phyloP scores from a whole-genome alignment of 1,284 basidiomycete genomes.

The Amylostereum chailletii region DNA sequence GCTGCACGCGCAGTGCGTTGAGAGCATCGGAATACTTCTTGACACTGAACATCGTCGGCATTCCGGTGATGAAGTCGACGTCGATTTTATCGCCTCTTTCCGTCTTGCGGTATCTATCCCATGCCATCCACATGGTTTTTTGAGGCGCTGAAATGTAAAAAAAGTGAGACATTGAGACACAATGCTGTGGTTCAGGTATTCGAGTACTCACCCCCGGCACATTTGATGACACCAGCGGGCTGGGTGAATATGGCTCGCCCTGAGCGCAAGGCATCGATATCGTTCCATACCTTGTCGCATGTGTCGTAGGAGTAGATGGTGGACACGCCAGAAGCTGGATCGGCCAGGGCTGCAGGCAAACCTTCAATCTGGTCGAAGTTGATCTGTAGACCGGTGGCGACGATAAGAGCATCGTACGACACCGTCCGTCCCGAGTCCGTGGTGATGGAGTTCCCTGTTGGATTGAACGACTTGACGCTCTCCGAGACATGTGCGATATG shows the following conservation, averaged over 20 bases:
- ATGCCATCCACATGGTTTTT: constrained; percentile 95
- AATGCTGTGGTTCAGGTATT: neutral
- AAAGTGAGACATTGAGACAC: neutral
- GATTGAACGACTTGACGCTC: constrained; percentile 71
- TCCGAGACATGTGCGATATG: constrained; percentile 72
- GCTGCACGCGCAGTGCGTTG: constrained; percentile 68
- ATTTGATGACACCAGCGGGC: constrained; percentile 91
- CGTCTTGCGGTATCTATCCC: constrained; percentile 64
- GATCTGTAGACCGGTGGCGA: constrained; percentile 84
- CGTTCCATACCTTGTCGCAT: constrained; percentile 81
- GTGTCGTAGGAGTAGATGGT: constrained; percentile 91
- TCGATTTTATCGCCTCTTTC: constrained; percentile 52
- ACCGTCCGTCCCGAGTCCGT: constrained; percentile 65
- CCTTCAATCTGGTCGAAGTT: constrained; percentile 80
- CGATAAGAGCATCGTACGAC: constrained; percentile 82
- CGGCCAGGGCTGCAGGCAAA: constrained; percentile 68
- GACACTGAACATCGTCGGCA: constrained; percentile 88
- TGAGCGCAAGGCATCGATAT: constrained; percentile 66
- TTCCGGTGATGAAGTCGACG: constrained; percentile 86
- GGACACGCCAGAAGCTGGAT: constrained; percentile 77
- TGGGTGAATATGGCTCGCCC: constrained; percentile 95
- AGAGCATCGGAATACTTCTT: constrained; percentile 89
- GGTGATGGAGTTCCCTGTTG: constrained; percentile 66
- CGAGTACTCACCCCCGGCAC: constrained; percentile 71
- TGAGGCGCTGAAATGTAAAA: constrained; percentile 57